phyloP scores from a whole-genome alignment of 257 asterid genomes.

The Salvia splendens region DNA sequence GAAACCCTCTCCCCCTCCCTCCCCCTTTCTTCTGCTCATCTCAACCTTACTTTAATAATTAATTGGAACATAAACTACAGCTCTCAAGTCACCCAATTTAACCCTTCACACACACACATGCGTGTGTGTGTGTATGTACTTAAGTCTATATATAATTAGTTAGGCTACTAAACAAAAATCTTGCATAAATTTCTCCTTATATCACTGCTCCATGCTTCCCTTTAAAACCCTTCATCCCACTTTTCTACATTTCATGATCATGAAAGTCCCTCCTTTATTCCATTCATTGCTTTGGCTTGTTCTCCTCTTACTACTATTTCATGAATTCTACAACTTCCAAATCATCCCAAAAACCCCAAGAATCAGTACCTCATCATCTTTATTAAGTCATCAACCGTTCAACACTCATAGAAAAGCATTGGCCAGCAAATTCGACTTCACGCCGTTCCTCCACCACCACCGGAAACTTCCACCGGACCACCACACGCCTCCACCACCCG shows the following conservation, averaged over 20 bases:
- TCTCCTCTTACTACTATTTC: constrained; percentile 40
- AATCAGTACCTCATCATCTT: constrained; percentile 14
- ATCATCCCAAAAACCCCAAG: constrained; percentile 23
- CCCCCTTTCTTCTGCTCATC: constrained; percentile 29
- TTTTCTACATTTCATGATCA: constrained; percentile 34
- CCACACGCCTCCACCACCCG: constrained; percentile 3
- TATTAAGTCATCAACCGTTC: constrained; percentile 22
- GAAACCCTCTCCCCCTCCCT: constrained; percentile 23
- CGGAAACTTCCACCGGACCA: constrained; percentile 26
- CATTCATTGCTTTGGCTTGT: constrained; percentile 36
- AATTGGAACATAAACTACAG: constrained; percentile 22
- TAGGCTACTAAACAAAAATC: constrained; percentile 29
- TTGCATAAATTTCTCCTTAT: constrained; percentile 35
- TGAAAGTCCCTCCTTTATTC: constrained; percentile 42
- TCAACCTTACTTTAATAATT: constrained; percentile 1
- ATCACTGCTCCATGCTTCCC: constrained; percentile 77
- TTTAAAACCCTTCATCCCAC: constrained; percentile 42
- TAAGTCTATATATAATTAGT: constrained; percentile 6
- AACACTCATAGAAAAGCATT: constrained; percentile 44
- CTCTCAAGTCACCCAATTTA: constrained; percentile 27
- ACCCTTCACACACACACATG: neutral
- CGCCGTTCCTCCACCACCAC: constrained; percentile 47
- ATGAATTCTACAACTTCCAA: constrained; percentile 37
- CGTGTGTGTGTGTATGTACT: neutral
- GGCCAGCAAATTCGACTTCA: constrained; percentile 51